Percentiles rank a stretch among this genome's conserved stretches.
Conservation (phyloP, 164 flowering plant genomes). For the Dillenia suffruticosa region DNA sequence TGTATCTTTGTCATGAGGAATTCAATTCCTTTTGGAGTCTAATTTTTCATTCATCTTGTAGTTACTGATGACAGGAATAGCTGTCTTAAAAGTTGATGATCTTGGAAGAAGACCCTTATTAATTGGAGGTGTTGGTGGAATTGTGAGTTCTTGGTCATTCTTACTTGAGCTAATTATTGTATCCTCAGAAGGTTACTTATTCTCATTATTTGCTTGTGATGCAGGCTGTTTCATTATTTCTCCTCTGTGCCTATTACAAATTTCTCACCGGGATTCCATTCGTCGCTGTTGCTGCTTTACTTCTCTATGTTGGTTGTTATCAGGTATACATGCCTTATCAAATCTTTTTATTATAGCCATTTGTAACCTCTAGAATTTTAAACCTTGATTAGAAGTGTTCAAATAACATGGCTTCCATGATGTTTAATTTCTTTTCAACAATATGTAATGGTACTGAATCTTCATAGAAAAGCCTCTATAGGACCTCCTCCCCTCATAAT, state of each 20-base stretch:
- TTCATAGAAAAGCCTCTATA: too few relatives aligned
- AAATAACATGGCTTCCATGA: too few relatives aligned
- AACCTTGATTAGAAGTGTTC: too few relatives aligned
- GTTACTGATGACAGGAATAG: conserved; percentile 90
- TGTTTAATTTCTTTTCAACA: too few relatives aligned
- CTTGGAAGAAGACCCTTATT: conserved; percentile 88
- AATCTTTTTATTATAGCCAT: too few relatives aligned
- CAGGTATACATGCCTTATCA: conserved; percentile 37
- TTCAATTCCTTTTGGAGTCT: background rate
- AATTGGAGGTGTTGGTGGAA: conserved; percentile 61
- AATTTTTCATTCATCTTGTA: conserved; percentile 24
- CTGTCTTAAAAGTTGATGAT: conserved; percentile 85
- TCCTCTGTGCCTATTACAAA: conserved; percentile 89
- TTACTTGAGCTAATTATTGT: too few relatives aligned
- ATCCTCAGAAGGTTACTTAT: background rate
- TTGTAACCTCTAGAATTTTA: too few relatives aligned
- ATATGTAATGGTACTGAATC: too few relatives aligned
- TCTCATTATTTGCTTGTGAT: conserved; percentile 2
- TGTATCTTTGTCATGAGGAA: background rate
- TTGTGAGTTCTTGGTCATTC: too few relatives aligned
- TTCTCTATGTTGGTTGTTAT: conserved; percentile 90
- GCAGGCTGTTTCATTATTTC: conserved; percentile 69
- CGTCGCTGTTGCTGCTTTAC: conserved; percentile 78
- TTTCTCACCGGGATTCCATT: conserved; percentile 67
- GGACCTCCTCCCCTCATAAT: too few relatives aligned